Percentiles rank a stretch among this genome's conserved stretches.
phyloP scores from a whole-genome alignment of 1,284 basidiomycete species.

The Fomitopsis pinicola region DNA sequence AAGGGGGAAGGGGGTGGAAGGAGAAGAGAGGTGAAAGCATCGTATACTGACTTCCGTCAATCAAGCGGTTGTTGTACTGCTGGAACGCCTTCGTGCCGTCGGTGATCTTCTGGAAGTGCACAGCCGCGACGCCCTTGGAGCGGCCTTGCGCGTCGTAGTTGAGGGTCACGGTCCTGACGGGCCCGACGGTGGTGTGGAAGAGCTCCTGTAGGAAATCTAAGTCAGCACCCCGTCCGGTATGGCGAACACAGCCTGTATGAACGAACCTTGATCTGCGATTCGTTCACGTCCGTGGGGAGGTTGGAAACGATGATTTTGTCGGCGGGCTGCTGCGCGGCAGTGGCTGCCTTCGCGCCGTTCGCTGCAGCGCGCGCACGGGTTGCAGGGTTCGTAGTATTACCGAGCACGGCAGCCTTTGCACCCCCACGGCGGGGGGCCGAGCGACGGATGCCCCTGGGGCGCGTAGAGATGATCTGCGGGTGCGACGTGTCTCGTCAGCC shows the following conservation, averaged over 20 bases:
- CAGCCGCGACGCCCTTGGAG: conserved; percentile 87
- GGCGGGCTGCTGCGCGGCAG: conserved; percentile 38
- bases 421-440: conserved; percentile 35
- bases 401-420: conserved; percentile 52
- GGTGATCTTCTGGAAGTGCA: conserved; percentile 84
- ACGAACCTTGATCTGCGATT: conserved; percentile 86
- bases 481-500: conserved; percentile 16
- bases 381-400: conserved; percentile 42
- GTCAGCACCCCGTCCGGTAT: too few species aligned
- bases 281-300: conserved; percentile 92
- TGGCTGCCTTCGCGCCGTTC: conserved; percentile 35
- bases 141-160: conserved; percentile 84
- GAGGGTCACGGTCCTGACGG: conserved; percentile 79
- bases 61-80: conserved; percentile 97
- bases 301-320: conserved; percentile 98
- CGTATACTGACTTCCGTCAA: conserved; percentile 99
- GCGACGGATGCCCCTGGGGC: conserved; percentile 50
- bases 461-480: conserved; percentile 70
- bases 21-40: conserved; percentile 35
- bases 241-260: neutral
- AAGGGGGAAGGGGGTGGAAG: conserved; percentile 24
- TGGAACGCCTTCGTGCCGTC: conserved; percentile 91
- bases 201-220: conserved; percentile 67
- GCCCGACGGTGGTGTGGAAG: conserved; percentile 88
- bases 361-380: conserved; percentile 46